These are phyloP conservation scores for Aspergillus diversus DNA, from an alignment of 495 filamentous ascomycete genomes.

Conservation along the genomic window DNA sequence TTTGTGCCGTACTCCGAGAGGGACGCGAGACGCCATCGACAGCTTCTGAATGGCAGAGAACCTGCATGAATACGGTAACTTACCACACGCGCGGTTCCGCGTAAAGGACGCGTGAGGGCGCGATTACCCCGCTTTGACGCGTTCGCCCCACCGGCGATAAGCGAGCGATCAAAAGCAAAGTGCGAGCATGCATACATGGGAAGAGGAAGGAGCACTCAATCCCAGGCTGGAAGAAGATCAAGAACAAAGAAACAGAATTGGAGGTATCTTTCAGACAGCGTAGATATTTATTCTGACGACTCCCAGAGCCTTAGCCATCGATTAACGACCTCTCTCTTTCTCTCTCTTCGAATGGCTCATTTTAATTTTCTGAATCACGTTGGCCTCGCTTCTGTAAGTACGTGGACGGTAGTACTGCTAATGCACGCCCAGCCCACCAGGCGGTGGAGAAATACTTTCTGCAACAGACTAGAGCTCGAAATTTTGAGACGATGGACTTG, in stretches of 20 bases:
- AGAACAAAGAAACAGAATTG: background rate
- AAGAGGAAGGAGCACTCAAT: background rate
- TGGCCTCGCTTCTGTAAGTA: background rate
- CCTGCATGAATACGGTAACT: conserved; percentile 17
- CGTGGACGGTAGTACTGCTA: conserved; percentile 21
- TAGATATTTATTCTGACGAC: no score
- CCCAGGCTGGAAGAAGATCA: background rate
- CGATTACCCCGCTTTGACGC: conserved; percentile 29
- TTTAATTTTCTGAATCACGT: background rate
- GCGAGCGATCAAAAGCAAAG: conserved; percentile 11
- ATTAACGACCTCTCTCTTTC: background rate
- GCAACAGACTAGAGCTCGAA: conserved; percentile 26
- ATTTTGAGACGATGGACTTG: conserved; percentile 8
- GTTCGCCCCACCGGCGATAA: conserved; percentile 19
- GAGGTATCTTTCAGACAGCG: no score
- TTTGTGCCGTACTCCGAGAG: background rate
- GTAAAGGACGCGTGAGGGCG: conserved; percentile 25
- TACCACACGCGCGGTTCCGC: conserved; percentile 31
- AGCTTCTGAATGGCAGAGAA: conserved; percentile 9
- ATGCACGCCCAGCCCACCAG: conserved; percentile 27
- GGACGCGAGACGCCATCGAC: background rate
- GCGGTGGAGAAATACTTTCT: conserved; percentile 25
- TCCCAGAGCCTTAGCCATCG: no score
- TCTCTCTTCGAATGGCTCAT: background rate
- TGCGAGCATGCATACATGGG: no score